These are phyloP conservation scores for Penicillium nucicola DNA, from an alignment of 495 filamentous ascomycete genomes.

Conservation along the genomic window DNA sequence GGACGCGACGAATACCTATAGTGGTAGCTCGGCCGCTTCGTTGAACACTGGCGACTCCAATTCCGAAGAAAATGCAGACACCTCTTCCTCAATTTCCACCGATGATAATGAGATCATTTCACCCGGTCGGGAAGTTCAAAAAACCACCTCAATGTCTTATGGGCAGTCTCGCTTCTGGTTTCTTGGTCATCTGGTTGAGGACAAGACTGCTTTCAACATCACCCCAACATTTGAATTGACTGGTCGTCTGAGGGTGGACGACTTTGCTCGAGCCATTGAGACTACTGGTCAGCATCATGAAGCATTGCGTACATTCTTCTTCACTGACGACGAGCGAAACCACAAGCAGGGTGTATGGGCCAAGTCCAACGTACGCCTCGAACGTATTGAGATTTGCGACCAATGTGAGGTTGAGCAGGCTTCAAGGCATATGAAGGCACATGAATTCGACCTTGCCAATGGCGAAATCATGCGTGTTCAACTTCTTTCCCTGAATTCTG, in stretches of 20 bases:
- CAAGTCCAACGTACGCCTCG: constrained; percentile 12
- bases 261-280: constrained; percentile 30
- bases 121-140: constrained; percentile 1
- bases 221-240: constrained; percentile 14
- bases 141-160: constrained; percentile 26
- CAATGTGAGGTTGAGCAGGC: constrained; percentile 10
- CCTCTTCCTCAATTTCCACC: constrained; percentile 6
- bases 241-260: constrained; percentile 12
- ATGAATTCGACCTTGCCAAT: constrained; percentile 28
- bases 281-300: constrained; percentile 37
- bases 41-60: constrained; percentile 10
- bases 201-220: constrained; percentile 37
- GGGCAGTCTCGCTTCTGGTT: constrained; percentile 50
- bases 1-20: neutral
- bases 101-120: neutral
- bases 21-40: constrained; percentile 12
- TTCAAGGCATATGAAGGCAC: constrained; percentile 8
- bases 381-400: constrained; percentile 12
- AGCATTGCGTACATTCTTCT: constrained; percentile 40
- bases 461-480: constrained; percentile 28
- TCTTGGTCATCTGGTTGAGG: constrained; percentile 23
- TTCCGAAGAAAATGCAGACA: constrained; percentile 12
- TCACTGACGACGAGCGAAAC: constrained; percentile 11
- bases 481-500: constrained; percentile 15
- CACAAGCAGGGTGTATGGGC: constrained; percentile 22